phyloP scores from a whole-genome alignment of 2,329 filamentous ascomycete species.

The Exophiala aquamarina region DNA sequence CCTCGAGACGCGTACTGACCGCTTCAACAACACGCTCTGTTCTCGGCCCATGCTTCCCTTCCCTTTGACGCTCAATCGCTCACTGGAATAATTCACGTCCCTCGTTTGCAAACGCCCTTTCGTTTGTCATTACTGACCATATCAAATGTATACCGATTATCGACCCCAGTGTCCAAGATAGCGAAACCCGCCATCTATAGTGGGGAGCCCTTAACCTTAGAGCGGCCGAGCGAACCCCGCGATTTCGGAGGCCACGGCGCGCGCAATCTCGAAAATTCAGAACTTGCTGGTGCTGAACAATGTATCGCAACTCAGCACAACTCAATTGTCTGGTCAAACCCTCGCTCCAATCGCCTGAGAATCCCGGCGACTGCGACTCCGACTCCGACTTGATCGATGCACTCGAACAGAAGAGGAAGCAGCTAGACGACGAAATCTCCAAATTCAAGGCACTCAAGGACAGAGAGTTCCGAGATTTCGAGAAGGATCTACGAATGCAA shows the following conservation, averaged over 20 bases:
- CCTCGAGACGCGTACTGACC: constrained; percentile 2
- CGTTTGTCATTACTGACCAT: too few relatives aligned
- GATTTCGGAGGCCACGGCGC: too few relatives aligned
- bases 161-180: too few relatives aligned
- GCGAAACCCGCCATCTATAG: too few relatives aligned
- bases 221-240: background rate
- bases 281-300: background rate
- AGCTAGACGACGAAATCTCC: constrained; percentile 28
- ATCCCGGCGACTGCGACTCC: constrained; percentile 19
- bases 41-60: background rate
- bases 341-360: constrained; percentile 18
- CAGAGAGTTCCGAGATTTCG: constrained; percentile 30
- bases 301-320: constrained; percentile 23
- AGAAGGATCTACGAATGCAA: constrained; percentile 20
- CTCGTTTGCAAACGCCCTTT: background rate
- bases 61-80: background rate
- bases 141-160: too few relatives aligned
- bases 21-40: background rate
- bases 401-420: constrained; percentile 27
- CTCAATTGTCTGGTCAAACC: constrained; percentile 16
- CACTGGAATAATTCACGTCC: background rate
- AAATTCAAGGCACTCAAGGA: constrained; percentile 29
- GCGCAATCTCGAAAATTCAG: too few relatives aligned
- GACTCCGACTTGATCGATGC: constrained; percentile 23
- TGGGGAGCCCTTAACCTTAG: background rate